Conservation (phyloP, 805 yeast genomes). For the Komagataella phaffii region DNA sequence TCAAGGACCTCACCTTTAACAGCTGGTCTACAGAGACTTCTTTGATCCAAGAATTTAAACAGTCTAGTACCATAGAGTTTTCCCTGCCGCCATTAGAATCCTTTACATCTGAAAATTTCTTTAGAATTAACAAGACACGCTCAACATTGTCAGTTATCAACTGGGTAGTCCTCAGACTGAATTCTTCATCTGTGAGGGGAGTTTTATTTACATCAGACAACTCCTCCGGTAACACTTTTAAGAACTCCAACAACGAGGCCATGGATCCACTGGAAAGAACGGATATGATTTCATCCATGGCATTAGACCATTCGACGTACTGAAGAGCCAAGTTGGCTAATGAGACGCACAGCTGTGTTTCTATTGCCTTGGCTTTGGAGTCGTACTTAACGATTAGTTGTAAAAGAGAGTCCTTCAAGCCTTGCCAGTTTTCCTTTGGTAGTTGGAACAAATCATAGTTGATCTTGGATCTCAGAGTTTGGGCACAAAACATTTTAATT, state of each 20-base stretch:
- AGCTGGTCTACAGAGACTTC: constrained; percentile 70
- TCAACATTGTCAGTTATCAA: constrained; percentile 57
- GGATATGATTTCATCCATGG: constrained; percentile 53
- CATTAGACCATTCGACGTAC: constrained; percentile 55
- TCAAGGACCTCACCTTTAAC: constrained; percentile 49
- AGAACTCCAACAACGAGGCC: constrained; percentile 55
- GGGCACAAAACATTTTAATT: constrained; percentile 74
- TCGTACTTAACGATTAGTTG: constrained; percentile 38
- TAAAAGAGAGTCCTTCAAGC: constrained; percentile 59
- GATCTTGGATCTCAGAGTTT: constrained; percentile 75
- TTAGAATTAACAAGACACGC: constrained; percentile 49
- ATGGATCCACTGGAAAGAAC: constrained; percentile 28
- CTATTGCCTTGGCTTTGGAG: constrained; percentile 39
- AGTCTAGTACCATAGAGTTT: constrained; percentile 42
- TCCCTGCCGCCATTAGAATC: constrained; percentile 6
- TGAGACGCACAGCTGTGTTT: constrained; percentile 74
- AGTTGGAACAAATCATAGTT: constrained; percentile 78
- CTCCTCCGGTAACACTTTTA: constrained; percentile 87
- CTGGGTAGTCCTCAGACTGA: constrained; percentile 44
- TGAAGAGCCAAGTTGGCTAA: constrained; percentile 77
- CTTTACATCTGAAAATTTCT: constrained; percentile 25
- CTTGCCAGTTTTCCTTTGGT: constrained; percentile 38
- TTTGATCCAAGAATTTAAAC: constrained; percentile 81
- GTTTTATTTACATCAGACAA: constrained; percentile 64
- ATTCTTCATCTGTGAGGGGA: constrained; percentile 73